Percentiles rank a stretch among this genome's conserved stretches.
phyloP scores from a whole-genome alignment of 2,329 filamentous ascomycete species.

The Apiospora rasikravindrae region DNA sequence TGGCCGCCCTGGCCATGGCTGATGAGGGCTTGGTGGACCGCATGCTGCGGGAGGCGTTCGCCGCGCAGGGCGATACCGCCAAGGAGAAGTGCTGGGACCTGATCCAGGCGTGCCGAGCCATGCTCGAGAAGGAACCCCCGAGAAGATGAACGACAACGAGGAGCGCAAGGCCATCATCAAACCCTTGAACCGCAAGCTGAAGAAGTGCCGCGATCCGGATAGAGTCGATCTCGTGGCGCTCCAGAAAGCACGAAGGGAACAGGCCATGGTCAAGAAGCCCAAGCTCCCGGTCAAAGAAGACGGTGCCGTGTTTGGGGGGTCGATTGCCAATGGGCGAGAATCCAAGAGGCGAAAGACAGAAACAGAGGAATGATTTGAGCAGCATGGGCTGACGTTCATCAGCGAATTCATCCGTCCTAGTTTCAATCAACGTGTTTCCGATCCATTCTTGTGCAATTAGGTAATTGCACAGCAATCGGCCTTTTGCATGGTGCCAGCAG shows the following conservation, averaged over 20 bases:
- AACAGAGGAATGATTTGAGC: neutral
- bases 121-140: slow-evolving; percentile 62
- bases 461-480: neutral
- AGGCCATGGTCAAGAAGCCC: slow-evolving; percentile 46
- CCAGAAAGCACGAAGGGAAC: slow-evolving; percentile 67
- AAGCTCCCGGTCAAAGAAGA: slow-evolving; percentile 46
- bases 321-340: slow-evolving; percentile 38
- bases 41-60: slow-evolving; percentile 50
- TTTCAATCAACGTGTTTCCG: neutral
- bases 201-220: slow-evolving; percentile 75
- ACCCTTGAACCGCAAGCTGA: slow-evolving; percentile 71
- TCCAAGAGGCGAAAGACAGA: slow-evolving; percentile 44
- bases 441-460: neutral
- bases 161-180: slow-evolving; percentile 55
- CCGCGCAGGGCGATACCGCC: slow-evolving; percentile 32
- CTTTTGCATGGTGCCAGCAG: neutral
- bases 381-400: neutral
- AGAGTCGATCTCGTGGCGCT: slow-evolving; percentile 73
- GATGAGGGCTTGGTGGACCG: slow-evolving; percentile 67
- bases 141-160: slow-evolving; percentile 57
- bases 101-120: slow-evolving; percentile 56
- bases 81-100: slow-evolving; percentile 55
- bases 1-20: slow-evolving; percentile 77
- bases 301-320: slow-evolving; percentile 40
- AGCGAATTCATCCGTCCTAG: neutral